Conservation (phyloP, 768 basidiomycete species). For the Stropharia rugosoannulata region DNA sequence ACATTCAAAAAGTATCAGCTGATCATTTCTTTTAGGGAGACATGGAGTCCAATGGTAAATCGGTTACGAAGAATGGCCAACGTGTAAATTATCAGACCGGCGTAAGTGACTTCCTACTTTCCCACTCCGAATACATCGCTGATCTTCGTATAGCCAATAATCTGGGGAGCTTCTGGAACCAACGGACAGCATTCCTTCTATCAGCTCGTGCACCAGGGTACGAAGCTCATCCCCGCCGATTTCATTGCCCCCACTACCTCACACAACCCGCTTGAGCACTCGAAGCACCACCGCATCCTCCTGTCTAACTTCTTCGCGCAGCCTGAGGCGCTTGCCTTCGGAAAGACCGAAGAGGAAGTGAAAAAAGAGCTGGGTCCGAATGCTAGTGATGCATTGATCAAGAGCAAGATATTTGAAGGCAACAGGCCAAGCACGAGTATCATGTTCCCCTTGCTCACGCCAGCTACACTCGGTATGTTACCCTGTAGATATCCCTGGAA, state of each 20-base stretch:
- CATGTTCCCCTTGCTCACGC: constrained; percentile 91
- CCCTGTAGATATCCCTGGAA: constrained; percentile 9
- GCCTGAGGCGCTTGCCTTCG: constrained; percentile 96
- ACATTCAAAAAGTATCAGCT: background rate
- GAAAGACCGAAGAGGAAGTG: constrained; percentile 93
- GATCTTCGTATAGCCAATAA: constrained; percentile 69
- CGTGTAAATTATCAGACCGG: constrained; percentile 97
- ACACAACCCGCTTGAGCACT: constrained; percentile 83
- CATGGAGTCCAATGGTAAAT: constrained; percentile 99
- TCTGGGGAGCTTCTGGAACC: constrained; percentile 98
- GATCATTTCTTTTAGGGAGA: constrained; percentile 60
- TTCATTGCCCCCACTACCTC: constrained; percentile 89
- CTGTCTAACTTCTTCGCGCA: constrained; percentile 99
- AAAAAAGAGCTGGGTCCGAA: constrained; percentile 60
- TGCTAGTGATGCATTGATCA: constrained; percentile 82
- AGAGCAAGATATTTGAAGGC: constrained; percentile 98
- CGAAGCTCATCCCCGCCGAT: constrained; percentile 88
- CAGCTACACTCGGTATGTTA: constrained; percentile 73
- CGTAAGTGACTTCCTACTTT: constrained; percentile 43
- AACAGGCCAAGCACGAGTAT: constrained; percentile 97
- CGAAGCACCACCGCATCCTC: constrained; percentile 96
- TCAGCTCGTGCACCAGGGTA: constrained; percentile 94
- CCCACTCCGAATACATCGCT: background rate
- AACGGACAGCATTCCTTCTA: constrained; percentile 99
- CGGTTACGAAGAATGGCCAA: constrained; percentile 89